phyloP scores from a whole-genome alignment of 177 flowering plant genomes.

The Vitis hybrid region DNA sequence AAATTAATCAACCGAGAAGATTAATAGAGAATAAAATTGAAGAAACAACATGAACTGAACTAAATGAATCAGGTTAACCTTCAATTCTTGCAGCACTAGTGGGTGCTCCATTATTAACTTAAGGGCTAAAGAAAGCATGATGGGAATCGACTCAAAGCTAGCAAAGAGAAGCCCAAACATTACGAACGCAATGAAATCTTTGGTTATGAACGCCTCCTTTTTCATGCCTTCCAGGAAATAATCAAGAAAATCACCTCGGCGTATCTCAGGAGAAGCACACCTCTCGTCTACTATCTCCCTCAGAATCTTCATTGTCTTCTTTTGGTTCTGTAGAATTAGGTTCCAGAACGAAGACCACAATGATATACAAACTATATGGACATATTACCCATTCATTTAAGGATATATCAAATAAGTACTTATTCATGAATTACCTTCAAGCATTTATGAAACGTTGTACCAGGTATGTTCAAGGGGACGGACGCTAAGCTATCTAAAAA shows the following conservation, averaged over 20 bases:
- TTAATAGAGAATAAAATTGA: background rate
- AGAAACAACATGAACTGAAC: background rate
- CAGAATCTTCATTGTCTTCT: conserved; percentile 16
- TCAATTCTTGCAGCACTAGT: conserved; percentile 24
- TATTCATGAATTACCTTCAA: conserved; percentile 15
- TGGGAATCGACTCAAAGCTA: conserved; percentile 23
- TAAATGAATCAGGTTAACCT: background rate
- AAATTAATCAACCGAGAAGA: background rate
- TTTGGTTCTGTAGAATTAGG: conserved; percentile 17
- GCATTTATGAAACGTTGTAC: conserved; percentile 33
- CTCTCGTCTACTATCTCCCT: conserved; percentile 16
- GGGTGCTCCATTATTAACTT: conserved; percentile 25
- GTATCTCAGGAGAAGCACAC: conserved; percentile 9
- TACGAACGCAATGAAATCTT: conserved; percentile 21
- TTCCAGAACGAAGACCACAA: background rate
- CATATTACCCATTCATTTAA: background rate
- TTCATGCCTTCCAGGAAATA: conserved; percentile 23
- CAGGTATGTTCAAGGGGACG: conserved; percentile 37
- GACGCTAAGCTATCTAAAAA: conserved; percentile 27
- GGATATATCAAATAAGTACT: too few species aligned
- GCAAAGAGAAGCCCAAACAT: conserved; percentile 32
- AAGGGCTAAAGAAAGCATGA: conserved; percentile 18
- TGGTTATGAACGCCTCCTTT: conserved; percentile 24
- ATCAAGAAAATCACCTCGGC: conserved; percentile 26
- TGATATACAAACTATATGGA: background rate